Evolutionary conservation across 1,284 basidiomycete species (phyloP).

Genomic region (Austroboletus novae-zelandiae): DNA sequence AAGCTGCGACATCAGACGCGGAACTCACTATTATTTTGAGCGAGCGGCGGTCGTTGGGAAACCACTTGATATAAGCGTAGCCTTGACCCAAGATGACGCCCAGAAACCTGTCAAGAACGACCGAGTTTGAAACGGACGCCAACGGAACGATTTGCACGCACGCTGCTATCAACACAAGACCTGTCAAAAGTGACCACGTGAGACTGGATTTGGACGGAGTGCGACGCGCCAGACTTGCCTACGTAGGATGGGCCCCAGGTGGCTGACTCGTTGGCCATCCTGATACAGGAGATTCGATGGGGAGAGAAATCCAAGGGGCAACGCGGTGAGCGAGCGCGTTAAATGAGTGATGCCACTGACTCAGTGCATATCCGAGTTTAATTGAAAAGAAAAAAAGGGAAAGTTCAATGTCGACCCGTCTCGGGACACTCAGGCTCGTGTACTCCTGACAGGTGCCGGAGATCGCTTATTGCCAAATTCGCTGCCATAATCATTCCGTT

Average conservation of each 20-base stretch:
- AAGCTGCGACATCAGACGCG: neutral
- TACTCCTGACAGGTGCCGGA: no score
- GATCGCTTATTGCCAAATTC: no score
- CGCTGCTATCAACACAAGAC: neutral
- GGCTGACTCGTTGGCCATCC: neutral
- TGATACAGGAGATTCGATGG: neutral
- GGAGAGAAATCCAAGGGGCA: no score
- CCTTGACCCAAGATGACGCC: constrained; percentile 10
- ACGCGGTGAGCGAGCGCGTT: neutral
- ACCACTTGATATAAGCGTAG: constrained; percentile 5
- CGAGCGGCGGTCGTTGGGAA: neutral
- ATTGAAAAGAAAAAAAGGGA: no score
- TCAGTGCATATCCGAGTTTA: no score
- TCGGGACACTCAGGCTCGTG: no score
- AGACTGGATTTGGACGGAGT: neutral
- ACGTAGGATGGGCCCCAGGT: neutral
- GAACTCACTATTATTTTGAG: neutral
- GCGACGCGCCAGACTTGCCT: neutral
- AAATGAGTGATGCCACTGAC: neutral
- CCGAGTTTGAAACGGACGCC: neutral
- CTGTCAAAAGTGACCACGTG: neutral
- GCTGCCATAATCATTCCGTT: no score
- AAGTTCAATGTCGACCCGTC: no score
- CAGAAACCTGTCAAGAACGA: neutral
- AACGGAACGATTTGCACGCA: neutral